A percentile compares a stretch with the other conserved stretches of the same genome.
phyloP scores from a whole-genome alignment of 768 basidiomycete genomes.

The Baorangia bicolor region DNA sequence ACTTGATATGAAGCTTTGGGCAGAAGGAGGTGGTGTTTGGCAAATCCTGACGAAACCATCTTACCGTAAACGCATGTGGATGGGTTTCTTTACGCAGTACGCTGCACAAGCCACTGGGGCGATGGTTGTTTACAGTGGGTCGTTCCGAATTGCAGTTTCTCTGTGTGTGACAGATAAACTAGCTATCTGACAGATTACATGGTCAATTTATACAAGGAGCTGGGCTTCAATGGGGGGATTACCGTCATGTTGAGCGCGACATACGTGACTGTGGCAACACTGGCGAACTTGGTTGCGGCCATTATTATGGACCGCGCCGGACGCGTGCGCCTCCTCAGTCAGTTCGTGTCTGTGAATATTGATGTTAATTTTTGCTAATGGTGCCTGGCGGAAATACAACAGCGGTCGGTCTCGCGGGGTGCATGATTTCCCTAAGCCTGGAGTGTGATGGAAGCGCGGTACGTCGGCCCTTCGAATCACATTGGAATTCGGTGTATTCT shows the following conservation, averaged over 20 bases:
- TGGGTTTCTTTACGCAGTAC: too few species aligned
- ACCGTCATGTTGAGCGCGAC: not conserved
- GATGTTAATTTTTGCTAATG: not conserved
- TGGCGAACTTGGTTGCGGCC: not conserved
- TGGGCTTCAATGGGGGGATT: not conserved
- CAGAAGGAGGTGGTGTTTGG: too few species aligned
- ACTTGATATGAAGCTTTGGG: too few species aligned
- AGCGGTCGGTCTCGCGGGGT: not conserved
- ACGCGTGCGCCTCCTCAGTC: not conserved
- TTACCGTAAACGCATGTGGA: too few species aligned
- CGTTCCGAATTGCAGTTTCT: not conserved
- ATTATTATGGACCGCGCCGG: not conserved
- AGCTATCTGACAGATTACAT: not conserved
- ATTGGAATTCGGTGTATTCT: not conserved
- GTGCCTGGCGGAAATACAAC: not conserved
- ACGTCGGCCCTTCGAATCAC: not conserved
- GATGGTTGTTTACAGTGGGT: not conserved
- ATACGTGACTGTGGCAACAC: not conserved
- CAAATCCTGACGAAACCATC: too few species aligned
- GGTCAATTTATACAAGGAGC: not conserved
- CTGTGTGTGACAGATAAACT: not conserved
- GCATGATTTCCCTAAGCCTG: not conserved
- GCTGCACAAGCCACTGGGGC: too few species aligned
- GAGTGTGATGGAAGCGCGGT: not conserved
- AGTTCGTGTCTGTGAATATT: not conserved